Evolutionary conservation across 2,329 filamentous ascomycete genomes (phyloP).

Genomic region (Sclerotinia spermophila): DNA sequence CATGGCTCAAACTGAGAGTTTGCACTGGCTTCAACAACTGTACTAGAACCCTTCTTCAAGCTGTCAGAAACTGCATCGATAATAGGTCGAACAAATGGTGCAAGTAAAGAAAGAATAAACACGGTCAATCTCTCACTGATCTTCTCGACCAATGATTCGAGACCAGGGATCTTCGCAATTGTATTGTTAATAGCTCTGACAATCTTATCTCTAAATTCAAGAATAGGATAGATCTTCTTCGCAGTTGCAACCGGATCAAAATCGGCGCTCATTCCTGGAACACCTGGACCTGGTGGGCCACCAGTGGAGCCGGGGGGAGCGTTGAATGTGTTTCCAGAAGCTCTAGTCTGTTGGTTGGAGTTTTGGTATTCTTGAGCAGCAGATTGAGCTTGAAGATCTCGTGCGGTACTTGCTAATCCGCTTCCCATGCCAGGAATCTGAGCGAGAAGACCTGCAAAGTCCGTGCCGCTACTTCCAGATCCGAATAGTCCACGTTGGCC

Average conservation of each 20-base stretch:
- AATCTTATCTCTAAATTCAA: slow-evolving; percentile 90
- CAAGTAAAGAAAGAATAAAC: slow-evolving; percentile 85
- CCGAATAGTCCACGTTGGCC: slow-evolving; percentile 39
- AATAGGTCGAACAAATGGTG: slow-evolving; percentile 87
- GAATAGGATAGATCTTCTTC: slow-evolving; percentile 86
- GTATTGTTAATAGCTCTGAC: slow-evolving; percentile 80
- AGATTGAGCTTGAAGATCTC: slow-evolving; percentile 57
- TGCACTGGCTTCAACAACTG: slow-evolving; percentile 60
- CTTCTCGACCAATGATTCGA: slow-evolving; percentile 83
- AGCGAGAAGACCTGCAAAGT: slow-evolving; percentile 69
- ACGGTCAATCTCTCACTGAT: slow-evolving; percentile 90
- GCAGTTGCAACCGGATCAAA: slow-evolving; percentile 77
- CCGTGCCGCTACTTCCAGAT: slow-evolving; percentile 40
- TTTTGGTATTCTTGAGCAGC: slow-evolving; percentile 62
- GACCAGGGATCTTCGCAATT: slow-evolving; percentile 84
- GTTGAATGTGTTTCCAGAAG: slow-evolving; percentile 30
- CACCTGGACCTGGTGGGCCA: slow-evolving; percentile 47
- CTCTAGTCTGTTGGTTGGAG: slow-evolving; percentile 37
- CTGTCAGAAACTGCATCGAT: slow-evolving; percentile 82
- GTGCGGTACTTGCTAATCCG: slow-evolving; percentile 64
- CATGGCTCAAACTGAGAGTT: slow-evolving; percentile 76
- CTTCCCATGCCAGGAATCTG: slow-evolving; percentile 70
- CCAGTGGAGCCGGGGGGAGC: slow-evolving; percentile 37
- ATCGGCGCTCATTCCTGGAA: slow-evolving; percentile 70
- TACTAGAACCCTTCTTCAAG: slow-evolving; percentile 80